Base-by-base conservation (phyloP, 2,329 filamentous ascomycete species). In the Aspergillus latus region DNA sequence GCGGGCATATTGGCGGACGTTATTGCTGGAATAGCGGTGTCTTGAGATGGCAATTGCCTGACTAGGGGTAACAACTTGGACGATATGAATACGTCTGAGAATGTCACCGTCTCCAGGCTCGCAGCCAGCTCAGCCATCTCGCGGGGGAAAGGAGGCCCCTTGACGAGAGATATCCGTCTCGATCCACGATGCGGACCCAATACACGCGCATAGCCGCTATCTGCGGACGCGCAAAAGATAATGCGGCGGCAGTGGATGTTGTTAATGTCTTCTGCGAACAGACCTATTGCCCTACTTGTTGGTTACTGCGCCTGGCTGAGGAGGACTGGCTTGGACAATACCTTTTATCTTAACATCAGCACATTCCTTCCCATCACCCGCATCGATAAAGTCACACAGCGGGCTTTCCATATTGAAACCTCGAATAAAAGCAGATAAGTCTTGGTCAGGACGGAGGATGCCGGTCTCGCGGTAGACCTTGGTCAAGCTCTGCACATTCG, bases 311-410 rank as follows among this genome's bases (percentile, higher is more conserved):
- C 21, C 21, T 21, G 21, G 21, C 21, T 21, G 21, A 21, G 21
- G 21, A 21, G 21, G 21, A 21, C 10, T 39, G 11, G 2, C 16
- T 16, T 15, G 16, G 36, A 29, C 8, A n/a, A 30, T 16, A 76
- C 75, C 74, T 68, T 71, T 70, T 15, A 78, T 60, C 51, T 77
- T 78, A 39, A 71, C 68, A 61, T 78, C 76, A 1, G 74, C 65
- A 46, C 75, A 77, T 56, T 78, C 75, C 53, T 78, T 78, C 8
- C 74, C 74, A 53, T 72, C 68, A 5, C 75, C 76, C 8, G 72
- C 75, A 64, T 78, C 74, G 26, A 77, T 67, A 54, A 72, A 76
- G 39, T 77, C 74, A 58, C 71, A 76, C 21, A 73, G 54, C 1
- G 64, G 51, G 48, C 71, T 59, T 21, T 66, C 70, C 61, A 72